Conservation (phyloP, 768 basidiomycete species). For the Boletus reticuloceps region DNA sequence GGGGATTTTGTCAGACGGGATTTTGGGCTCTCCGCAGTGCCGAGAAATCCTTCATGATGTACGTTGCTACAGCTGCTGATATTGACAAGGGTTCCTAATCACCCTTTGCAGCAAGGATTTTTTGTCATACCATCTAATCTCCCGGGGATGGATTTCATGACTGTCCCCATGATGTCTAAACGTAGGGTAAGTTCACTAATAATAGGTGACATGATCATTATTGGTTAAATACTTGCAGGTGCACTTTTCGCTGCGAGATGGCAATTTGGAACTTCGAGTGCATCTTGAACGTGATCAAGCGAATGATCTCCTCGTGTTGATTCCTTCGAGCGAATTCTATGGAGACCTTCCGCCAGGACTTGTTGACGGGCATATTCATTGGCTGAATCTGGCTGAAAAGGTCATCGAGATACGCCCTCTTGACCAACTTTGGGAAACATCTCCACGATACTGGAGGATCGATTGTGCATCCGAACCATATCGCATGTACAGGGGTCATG, state of each 20-base stretch:
- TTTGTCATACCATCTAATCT: background rate
- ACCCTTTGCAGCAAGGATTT: background rate
- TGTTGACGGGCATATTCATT: conserved; percentile 18
- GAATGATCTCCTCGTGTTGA: conserved; percentile 10
- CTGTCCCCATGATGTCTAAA: background rate
- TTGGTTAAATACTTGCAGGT: conserved; percentile 7
- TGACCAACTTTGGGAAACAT: conserved; percentile 15
- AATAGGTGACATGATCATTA: background rate
- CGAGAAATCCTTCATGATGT: conserved; percentile 1
- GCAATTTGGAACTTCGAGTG: conserved; percentile 8
- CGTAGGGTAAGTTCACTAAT: conserved; percentile 1
- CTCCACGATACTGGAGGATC: conserved; percentile 20
- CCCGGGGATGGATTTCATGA: background rate
- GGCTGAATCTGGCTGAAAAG: conserved; percentile 15
- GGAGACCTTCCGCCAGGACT: conserved; percentile 19
- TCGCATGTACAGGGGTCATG: background rate
- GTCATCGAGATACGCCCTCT: conserved; percentile 24
- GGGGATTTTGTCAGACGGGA: too few species aligned
- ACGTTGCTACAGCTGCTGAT: background rate
- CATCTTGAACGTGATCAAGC: background rate
- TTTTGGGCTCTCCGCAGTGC: background rate
- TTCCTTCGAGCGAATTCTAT: conserved; percentile 11
- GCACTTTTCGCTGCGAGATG: conserved; percentile 9
- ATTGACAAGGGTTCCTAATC: background rate
- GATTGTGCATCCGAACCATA: background rate